phyloP scores from a whole-genome alignment of 2,329 filamentous ascomycete genomes.

The Ophiocordyceps robertsii region DNA sequence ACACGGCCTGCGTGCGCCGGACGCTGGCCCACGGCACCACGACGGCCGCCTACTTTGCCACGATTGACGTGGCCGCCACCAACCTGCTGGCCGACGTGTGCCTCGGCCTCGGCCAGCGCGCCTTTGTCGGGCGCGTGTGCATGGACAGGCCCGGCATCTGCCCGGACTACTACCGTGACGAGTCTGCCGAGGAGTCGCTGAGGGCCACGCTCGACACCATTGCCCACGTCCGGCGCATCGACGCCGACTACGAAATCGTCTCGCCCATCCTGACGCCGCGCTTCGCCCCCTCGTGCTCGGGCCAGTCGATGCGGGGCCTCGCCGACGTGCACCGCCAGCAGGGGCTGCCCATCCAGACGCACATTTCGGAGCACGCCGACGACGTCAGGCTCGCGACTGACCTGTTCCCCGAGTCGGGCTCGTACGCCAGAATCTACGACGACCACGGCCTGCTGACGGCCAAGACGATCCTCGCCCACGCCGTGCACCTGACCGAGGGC shows the following conservation, averaged over 20 bases:
- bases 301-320: slow-evolving; percentile 46
- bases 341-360: slow-evolving; percentile 66
- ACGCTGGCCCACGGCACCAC: slow-evolving; percentile 88
- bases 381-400: slow-evolving; percentile 60
- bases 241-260: slow-evolving; percentile 52
- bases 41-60: slow-evolving; percentile 89
- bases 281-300: slow-evolving; percentile 52
- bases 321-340: slow-evolving; percentile 50
- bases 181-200: slow-evolving; percentile 43
- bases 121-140: slow-evolving; percentile 86
- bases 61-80: slow-evolving; percentile 74
- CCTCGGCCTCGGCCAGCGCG: slow-evolving; percentile 66
- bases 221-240: slow-evolving; percentile 50
- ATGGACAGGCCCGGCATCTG: slow-evolving; percentile 63
- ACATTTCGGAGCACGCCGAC: slow-evolving; percentile 69
- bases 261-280: slow-evolving; percentile 67
- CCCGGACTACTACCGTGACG: slow-evolving; percentile 71
- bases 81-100: slow-evolving; percentile 83
- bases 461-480: slow-evolving; percentile 75
- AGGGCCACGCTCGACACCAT: slow-evolving; percentile 45
- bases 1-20: slow-evolving; percentile 62
- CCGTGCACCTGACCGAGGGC: slow-evolving; percentile 55
- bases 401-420: slow-evolving; percentile 50
- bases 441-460: slow-evolving; percentile 51
- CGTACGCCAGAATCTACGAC: slow-evolving; percentile 75